Evolutionary conservation across 208 protist species (phyloP).

Genomic region (Trypanosoma melophagium): DNA sequence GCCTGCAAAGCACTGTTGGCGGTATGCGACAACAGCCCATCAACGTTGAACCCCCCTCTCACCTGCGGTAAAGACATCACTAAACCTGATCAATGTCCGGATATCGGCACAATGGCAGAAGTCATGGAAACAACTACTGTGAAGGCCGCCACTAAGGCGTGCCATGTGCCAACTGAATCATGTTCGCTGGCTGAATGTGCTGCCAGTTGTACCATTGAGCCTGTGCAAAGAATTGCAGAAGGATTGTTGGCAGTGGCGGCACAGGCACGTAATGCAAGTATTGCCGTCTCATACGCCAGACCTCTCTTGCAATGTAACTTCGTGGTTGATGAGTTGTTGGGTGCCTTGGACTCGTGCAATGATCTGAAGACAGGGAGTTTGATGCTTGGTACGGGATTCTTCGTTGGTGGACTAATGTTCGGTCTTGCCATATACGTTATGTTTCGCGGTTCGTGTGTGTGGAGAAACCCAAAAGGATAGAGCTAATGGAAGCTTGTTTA

Average conservation of each 20-base stretch:
- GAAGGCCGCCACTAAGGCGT: background rate
- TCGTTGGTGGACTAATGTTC: conserved; percentile 73
- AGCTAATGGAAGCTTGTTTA: no score
- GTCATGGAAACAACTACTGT: background rate
- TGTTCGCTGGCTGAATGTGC: conserved; percentile 39
- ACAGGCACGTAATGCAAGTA: conserved; percentile 52
- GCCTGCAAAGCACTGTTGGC: conserved; percentile 8
- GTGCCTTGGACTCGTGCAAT: conserved; percentile 28
- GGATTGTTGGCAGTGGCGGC: conserved; percentile 23
- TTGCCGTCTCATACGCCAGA: conserved; percentile 51
- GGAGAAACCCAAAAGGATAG: conserved; percentile 12
- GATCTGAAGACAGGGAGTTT: background rate
- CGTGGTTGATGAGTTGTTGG: conserved; percentile 57
- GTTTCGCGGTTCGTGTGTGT: conserved; percentile 53
- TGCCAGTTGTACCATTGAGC: conserved; percentile 20
- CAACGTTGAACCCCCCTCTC: background rate
- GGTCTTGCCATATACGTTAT: conserved; percentile 59
- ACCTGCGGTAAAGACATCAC: conserved; percentile 1
- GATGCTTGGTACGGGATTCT: conserved; percentile 70
- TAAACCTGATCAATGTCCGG: conserved; percentile 32
- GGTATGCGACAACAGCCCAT: conserved; percentile 4
- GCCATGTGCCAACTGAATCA: background rate
- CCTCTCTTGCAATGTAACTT: conserved; percentile 73
- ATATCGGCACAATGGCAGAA: conserved; percentile 20
- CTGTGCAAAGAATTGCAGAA: conserved; percentile 29